Conservation (phyloP, 495 filamentous ascomycete genomes). For the Tuber aestivum region DNA sequence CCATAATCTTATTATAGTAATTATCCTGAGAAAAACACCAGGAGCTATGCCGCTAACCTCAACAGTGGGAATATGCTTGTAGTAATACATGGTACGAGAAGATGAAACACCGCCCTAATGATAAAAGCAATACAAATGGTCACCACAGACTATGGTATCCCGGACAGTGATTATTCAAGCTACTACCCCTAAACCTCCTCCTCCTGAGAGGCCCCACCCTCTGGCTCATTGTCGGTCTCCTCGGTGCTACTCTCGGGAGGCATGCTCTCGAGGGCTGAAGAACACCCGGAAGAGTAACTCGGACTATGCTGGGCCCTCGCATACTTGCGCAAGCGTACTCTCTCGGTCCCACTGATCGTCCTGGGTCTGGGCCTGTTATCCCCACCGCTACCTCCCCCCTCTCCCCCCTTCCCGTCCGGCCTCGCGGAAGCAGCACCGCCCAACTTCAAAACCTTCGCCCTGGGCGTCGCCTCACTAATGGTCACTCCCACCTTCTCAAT, state of each 20-base stretch:
- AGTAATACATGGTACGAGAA: neutral
- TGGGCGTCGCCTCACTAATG: neutral
- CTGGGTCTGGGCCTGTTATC: neutral
- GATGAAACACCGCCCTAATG: neutral
- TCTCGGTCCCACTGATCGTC: neutral
- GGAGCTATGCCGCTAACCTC: neutral
- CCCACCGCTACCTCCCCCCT: neutral
- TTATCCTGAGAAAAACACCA: neutral
- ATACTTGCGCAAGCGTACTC: neutral
- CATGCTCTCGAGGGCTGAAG: neutral
- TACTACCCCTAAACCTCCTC: neutral
- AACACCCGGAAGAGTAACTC: neutral
- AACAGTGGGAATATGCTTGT: neutral
- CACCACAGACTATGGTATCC: neutral
- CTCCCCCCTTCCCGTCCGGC: neutral
- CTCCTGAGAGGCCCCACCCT: neutral
- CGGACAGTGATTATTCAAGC: neutral
- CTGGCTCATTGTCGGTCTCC: neutral
- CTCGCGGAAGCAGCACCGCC: neutral
- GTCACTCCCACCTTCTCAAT: neutral
- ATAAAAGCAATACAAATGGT: neutral
- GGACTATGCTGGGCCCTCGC: neutral
- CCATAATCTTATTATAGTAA: neutral
- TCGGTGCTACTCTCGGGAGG: neutral
- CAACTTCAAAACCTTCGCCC: neutral